Evolutionary conservation across 257 asterid genomes (phyloP).

Genomic region (Marsdenia floribunda): DNA sequence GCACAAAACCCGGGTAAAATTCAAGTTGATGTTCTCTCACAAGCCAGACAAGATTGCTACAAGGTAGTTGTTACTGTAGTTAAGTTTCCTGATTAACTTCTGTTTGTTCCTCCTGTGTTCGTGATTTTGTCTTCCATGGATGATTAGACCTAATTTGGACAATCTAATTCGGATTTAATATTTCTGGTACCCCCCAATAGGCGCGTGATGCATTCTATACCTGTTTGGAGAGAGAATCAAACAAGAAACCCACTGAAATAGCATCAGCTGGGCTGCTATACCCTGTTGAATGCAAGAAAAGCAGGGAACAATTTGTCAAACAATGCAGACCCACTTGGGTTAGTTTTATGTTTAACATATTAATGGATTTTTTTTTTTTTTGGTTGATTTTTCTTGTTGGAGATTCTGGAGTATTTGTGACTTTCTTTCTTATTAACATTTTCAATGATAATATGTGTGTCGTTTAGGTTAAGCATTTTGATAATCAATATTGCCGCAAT

Average conservation of each 20-base stretch:
- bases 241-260: conserved; percentile 74
- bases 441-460: neutral
- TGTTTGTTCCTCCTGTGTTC: neutral
- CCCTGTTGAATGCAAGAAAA: conserved; percentile 79
- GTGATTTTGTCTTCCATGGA: neutral
- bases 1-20: conserved; percentile 47
- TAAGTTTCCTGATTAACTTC: neutral
- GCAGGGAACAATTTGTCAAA: conserved; percentile 55
- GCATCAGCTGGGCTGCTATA: conserved; percentile 83
- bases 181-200: conserved; percentile 28
- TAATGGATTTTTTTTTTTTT: neutral
- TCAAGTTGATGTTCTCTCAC: conserved; percentile 64
- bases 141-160: no score
- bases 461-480: conserved; percentile 85
- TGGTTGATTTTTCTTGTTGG: neutral
- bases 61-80: conserved; percentile 32
- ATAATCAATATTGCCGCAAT: conserved; percentile 83
- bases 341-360: conserved; percentile 17
- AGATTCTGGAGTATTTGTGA: neutral
- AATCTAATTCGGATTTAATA: conserved; percentile 7
- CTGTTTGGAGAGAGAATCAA: conserved; percentile 67
- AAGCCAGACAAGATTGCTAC: conserved; percentile 68
- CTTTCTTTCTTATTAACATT: neutral
- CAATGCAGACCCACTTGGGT: conserved; percentile 94
- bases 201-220: conserved; percentile 94